Conservation (phyloP, 129 eudicot species). For the Heracleum sosnowskyi region DNA sequence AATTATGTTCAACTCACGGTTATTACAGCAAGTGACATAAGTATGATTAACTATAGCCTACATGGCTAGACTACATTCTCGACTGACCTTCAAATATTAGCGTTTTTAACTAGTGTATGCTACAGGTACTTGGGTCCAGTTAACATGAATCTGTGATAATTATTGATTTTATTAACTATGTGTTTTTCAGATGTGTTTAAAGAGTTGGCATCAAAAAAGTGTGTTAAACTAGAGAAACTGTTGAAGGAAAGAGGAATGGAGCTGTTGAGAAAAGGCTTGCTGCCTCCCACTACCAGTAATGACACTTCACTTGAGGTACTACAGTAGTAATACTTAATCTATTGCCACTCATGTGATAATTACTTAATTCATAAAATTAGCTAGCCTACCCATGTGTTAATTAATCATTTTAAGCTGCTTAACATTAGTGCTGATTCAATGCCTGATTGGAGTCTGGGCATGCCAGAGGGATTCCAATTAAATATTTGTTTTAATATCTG, state of each 20-base stretch:
- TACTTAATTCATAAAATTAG: not conserved
- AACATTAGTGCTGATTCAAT: not conserved
- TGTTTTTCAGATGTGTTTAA: slow-evolving; percentile 38
- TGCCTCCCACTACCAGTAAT: slow-evolving; percentile 5
- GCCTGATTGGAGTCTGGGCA: slow-evolving; percentile 3
- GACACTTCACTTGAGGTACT: slow-evolving; percentile 27
- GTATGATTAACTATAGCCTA: not conserved
- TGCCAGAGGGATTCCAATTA: not conserved
- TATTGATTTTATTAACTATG: not conserved
- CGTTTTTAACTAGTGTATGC: not conserved
- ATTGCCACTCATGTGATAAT: not conserved
- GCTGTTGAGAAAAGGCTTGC: slow-evolving; percentile 6
- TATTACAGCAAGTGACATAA: not conserved
- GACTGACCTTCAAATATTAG: not conserved
- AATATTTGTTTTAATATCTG: not conserved
- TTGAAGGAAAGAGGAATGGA: slow-evolving; percentile 51
- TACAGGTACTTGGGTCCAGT: not conserved
- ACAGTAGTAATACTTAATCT: not conserved
- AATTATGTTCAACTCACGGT: not conserved
- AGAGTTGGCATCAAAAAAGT: slow-evolving; percentile 60
- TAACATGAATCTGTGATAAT: not conserved
- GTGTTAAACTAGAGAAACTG: slow-evolving; percentile 50
- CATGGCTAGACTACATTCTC: not conserved
- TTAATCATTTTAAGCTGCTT: not conserved
- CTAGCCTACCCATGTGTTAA: slow-evolving; percentile 4